Conservation (phyloP, 441 rosid species). For the Gossypium davidsonii region DNA sequence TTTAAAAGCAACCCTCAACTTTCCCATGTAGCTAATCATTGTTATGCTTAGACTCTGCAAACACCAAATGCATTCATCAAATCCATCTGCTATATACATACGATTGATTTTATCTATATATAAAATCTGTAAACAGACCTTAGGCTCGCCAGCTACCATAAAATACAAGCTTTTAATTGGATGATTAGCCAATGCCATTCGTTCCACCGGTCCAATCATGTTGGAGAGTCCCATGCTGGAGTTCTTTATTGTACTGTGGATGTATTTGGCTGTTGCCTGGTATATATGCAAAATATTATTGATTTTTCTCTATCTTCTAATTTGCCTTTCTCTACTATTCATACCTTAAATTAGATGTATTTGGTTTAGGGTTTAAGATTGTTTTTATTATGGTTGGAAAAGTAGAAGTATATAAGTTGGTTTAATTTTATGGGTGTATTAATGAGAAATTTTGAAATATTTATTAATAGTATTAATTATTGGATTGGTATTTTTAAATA, state of each 20-base stretch:
- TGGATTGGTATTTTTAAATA: too few species aligned
- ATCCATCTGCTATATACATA: neutral
- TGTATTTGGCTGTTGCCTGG: slow-evolving; percentile 30
- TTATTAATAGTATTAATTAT: too few species aligned
- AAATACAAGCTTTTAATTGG: slow-evolving; percentile 41
- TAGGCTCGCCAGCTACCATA: slow-evolving; percentile 29
- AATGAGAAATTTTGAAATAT: too few species aligned
- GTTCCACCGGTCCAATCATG: slow-evolving; percentile 38
- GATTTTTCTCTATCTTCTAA: too few species aligned
- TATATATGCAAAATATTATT: too few species aligned
- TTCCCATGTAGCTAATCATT: slow-evolving; percentile 41
- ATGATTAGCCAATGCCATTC: slow-evolving; percentile 35
- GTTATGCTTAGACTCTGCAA: slow-evolving; percentile 37
- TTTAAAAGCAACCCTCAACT: slow-evolving; percentile 34
- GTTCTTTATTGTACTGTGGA: slow-evolving; percentile 23
- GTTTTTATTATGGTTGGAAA: too few species aligned
- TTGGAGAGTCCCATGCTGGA: slow-evolving; percentile 38
- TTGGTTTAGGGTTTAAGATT: too few species aligned
- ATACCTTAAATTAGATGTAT: too few species aligned
- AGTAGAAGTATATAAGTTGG: too few species aligned
- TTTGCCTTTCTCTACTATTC: too few species aligned
- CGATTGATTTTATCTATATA: too few species aligned
- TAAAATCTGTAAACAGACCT: slow-evolving; percentile 19
- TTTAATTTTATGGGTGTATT: too few species aligned
- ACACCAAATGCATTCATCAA: neutral